Conservation (phyloP, 352 stramenopile genomes). For the Globisporangium orthogonon region DNA sequence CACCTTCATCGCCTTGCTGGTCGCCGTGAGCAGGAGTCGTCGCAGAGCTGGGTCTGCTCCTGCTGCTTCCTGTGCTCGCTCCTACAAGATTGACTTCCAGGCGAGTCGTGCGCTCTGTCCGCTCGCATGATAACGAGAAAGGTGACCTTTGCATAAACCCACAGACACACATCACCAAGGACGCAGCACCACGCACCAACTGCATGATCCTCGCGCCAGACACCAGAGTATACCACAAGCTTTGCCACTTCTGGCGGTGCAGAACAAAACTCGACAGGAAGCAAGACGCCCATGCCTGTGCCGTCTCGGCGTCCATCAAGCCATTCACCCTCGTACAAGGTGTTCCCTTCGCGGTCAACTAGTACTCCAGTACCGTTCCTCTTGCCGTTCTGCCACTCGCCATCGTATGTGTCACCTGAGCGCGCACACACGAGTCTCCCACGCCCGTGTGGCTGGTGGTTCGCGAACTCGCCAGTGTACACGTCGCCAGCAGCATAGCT, state of each 20-base stretch:
- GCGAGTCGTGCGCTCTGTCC: conserved; percentile 8
- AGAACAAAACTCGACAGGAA: background rate
- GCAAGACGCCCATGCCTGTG: conserved; percentile 9
- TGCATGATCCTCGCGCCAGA: conserved; percentile 15
- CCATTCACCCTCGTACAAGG: conserved; percentile 47
- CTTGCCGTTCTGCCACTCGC: conserved; percentile 30
- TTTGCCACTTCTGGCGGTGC: background rate
- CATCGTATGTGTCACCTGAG: conserved; percentile 23
- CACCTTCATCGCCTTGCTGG: background rate
- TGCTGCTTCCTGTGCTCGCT: background rate
- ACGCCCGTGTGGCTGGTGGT: conserved; percentile 32
- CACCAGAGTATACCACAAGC: conserved; percentile 15
- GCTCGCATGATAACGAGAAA: background rate
- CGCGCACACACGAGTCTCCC: conserved; percentile 23
- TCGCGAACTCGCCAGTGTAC: conserved; percentile 37
- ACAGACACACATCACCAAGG: background rate
- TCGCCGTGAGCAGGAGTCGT: conserved; percentile 2
- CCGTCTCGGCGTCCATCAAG: conserved; percentile 24
- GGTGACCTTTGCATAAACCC: background rate
- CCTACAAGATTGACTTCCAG: conserved; percentile 10
- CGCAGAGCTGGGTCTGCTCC: background rate
- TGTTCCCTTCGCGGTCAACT: conserved; percentile 2
- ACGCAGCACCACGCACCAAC: conserved; percentile 12
- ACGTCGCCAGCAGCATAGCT: conserved; percentile 20
- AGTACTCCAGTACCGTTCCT: conserved; percentile 21